Base-by-base conservation (phyloP, 768 basidiomycete genomes). In the Mycena vulgaris region DNA sequence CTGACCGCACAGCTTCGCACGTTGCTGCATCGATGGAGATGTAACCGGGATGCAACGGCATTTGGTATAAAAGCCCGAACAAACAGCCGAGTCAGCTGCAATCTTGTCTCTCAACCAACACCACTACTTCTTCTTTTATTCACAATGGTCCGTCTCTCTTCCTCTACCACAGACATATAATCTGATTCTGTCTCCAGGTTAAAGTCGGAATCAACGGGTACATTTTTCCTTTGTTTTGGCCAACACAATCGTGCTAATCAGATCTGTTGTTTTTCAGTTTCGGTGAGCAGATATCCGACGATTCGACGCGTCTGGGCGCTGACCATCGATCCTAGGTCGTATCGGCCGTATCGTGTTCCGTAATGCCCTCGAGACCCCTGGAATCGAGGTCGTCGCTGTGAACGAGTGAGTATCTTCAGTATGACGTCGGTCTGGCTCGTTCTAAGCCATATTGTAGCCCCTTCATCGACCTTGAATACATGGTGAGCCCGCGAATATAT, bases 271-370 rank as follows among this genome's bases (percentile, higher is more conserved):
- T 74, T 59, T 75, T 63, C 59, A 92, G 93, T 87, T 95, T 96
- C 84, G 94, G 95, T 95, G 79, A 80, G 92, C 78, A 49, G 23
- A 62, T 23, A 49, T 19, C 51, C 35, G 30, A 40, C 35, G 9
- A 37, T 57, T 19, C n/a, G 31, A 45, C 47, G 40, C 23, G 58
- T 23, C 17, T 16, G 49, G n/a, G 9, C 19, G 30, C 35, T 57
- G 40, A 73, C 7, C 45, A 8, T 55, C 33, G 25, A 56, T 14
- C 25, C n/a, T 63, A 96, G 97, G 97, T 88, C 97, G 98, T 88
- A 99, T 99, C 80, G 97, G 98, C 83, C 97, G 98, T 84, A 97
- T 99, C 82, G 98, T 99, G 74, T 87, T 93, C 83, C 93, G 98
- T 76, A 98, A 98, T 88, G 96, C 97, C 59, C 88, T 98, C 76